These are phyloP conservation scores for Colletotrichum sp. DNA, from an alignment of 2,329 filamentous ascomycete genomes.

Conservation along the genomic window DNA sequence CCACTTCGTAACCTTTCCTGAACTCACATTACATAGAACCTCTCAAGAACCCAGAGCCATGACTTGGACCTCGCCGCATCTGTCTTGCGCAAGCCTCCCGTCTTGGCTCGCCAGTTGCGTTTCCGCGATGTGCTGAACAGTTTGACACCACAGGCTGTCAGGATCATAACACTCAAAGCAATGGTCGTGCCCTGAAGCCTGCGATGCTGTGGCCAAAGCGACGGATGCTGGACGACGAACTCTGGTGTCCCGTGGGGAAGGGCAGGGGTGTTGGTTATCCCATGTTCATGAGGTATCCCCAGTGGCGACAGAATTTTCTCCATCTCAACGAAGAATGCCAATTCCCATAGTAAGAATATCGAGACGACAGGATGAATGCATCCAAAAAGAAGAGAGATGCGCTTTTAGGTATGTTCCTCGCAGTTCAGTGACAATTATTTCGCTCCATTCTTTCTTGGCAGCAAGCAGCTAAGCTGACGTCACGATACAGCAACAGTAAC, in stretches of 20 bases:
- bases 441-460: background rate
- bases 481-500: background rate
- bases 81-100: background rate
- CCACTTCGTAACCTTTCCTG: no score
- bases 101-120: background rate
- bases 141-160: background rate
- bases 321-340: background rate
- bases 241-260: background rate
- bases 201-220: background rate
- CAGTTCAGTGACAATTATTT: background rate
- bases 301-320: background rate
- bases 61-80: background rate
- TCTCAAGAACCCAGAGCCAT: background rate
- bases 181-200: background rate
- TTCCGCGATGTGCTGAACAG: background rate
- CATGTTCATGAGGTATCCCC: background rate
- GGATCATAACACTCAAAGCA: background rate
- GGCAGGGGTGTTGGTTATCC: background rate
- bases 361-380: background rate
- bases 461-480: background rate
- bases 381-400: background rate
- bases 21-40: background rate
- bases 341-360: fast-evolving
- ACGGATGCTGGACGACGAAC: background rate
- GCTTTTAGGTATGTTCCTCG: background rate